Base-by-base conservation (phyloP, 768 basidiomycete genomes). In the Tulasnella calospora region DNA sequence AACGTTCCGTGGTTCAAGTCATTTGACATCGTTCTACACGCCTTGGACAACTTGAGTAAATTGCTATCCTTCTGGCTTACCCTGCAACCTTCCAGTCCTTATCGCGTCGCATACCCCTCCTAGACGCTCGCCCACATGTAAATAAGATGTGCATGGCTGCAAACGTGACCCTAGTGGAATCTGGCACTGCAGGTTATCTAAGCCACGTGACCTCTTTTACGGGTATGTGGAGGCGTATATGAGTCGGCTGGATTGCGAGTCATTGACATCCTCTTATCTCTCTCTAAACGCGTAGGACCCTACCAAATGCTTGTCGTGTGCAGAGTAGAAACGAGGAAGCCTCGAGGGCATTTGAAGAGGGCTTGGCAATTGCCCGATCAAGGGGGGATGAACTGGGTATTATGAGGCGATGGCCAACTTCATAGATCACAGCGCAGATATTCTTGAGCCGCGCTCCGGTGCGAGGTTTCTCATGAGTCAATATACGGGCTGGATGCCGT, bases 131-230 rank as follows among this genome's bases (percentile, higher is more conserved):
- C 71, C 86, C 95, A 83, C 97, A 99, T 83, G 96, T 99, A 72
- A 99, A 99, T 86, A 93, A 92, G 83, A 96, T 99, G 92, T 99
- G 98, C 84, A 93, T 98, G 88, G 95, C 97, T 0, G 94, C 93
- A 3, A 87, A 89, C 75, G 89, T 97, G 0, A 96, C 96, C 0
- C 87, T 98, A 9, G 94, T 99, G 30, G 98, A 99, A 83, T 96
- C 94, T 12, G 98, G 98, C 2, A 99, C 98, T 2, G 95, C 95
- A 6, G 98, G 98, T 0, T 99, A 98, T 83, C 88, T 98, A 7
- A 98, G 98, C 15, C 98, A 99, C 83, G 97, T 98, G 0, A 80
- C 97, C 98, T 30, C 87, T 99, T 67, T 85, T 95, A 74, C 95
- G 95, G 88, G 95, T 94, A 78, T 75, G 84, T 78, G 12, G 79